Base-by-base conservation (phyloP, 2,329 filamentous ascomycete species). In the Zymoseptoria brevis region DNA sequence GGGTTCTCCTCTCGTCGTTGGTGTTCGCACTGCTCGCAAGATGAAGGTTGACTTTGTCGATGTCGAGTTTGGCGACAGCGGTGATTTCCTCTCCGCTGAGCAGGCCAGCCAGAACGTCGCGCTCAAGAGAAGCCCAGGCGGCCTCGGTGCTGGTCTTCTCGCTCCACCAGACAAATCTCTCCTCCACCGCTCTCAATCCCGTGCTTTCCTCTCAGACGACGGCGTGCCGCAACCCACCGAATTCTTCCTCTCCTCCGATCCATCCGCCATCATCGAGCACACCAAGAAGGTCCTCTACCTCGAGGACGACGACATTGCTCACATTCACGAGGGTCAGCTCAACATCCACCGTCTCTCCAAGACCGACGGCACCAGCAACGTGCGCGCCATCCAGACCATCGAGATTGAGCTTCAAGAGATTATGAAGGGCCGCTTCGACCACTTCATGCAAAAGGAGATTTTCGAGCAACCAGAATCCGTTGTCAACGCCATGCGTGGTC, bases 31-130 rank as follows among this genome's bases (percentile, higher is more conserved):
- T 58, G 84, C 91, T 78, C 95, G 89, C 82, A 96, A 96, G 81
- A 97, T 99, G 94, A 99, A 97, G 87, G 94, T 99, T 64, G 94
- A 99, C 80, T 99, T 99, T 72, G 94, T 99, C 74, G 94, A 99
- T 75, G 94, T 99, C 63, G 94, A 99, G 80, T 97, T 93, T 76
- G 88, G 88, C 55, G 91, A 96, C 71, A 90, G 96, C 70, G 86
- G 87, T 71, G 81, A 80, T 67, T 22, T 88, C 67, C 87, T 99
- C 62, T 87, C 94, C 45, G 94, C 94, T 57, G 94, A 99, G 83
- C 86, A 87, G 66, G 94, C 94, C 63, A 93, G 93, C 61, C 94
- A 99, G 80, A 97, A 96, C 74, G 90, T 91, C 62, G 94, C 94
- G 60, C 81, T 97, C 71, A 97, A 96, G 87, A 97, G 96, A 81